Conservation (phyloP, 805 yeast genomes). For the Cyberlindnera xylosilytica region DNA sequence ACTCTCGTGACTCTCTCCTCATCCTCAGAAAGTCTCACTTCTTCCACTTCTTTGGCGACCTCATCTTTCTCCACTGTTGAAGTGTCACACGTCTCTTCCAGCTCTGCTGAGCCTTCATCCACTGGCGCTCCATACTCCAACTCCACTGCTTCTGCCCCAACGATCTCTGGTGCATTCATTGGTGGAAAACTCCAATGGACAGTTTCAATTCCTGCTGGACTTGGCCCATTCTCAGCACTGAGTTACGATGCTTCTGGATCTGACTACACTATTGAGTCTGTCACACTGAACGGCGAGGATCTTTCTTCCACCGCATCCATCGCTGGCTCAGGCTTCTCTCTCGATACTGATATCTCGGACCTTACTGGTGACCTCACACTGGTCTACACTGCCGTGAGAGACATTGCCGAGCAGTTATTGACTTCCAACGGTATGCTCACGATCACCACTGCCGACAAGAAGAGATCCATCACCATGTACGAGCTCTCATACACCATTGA, state of each 20-base stretch:
- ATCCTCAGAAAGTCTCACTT: neutral
- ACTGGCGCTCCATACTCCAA: neutral
- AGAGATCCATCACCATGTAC: slow-evolving; percentile 10
- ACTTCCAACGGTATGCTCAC: slow-evolving; percentile 8
- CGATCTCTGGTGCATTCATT: slow-evolving; percentile 10
- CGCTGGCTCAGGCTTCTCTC: slow-evolving; percentile 6
- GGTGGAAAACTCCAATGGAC: slow-evolving; percentile 13
- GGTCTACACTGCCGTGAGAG: slow-evolving; percentile 8
- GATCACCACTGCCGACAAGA: slow-evolving; percentile 6
- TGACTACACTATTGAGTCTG: slow-evolving; percentile 5
- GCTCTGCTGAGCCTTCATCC: neutral
- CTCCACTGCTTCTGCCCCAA: slow-evolving; percentile 8
- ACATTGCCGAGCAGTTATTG: slow-evolving; percentile 3
- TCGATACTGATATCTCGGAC: slow-evolving; percentile 4
- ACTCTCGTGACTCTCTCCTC: neutral
- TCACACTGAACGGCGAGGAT: slow-evolving; percentile 8
- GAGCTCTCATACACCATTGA: slow-evolving; percentile 12
- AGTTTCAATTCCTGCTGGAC: slow-evolving; percentile 10
- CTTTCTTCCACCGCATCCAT: slow-evolving; percentile 4
- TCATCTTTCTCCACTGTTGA: neutral
- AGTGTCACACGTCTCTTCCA: neutral
- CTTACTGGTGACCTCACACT: slow-evolving; percentile 2
- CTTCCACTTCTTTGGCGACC: neutral
- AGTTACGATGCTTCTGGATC: slow-evolving; percentile 8
- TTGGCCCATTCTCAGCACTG: slow-evolving; percentile 16